Percentiles rank a stretch among this genome's conserved stretches.
These are phyloP conservation scores for Gnomoniopsis smithogilvyi DNA, from an alignment of 2,329 filamentous ascomycete genomes.

Conservation along the genomic window DNA sequence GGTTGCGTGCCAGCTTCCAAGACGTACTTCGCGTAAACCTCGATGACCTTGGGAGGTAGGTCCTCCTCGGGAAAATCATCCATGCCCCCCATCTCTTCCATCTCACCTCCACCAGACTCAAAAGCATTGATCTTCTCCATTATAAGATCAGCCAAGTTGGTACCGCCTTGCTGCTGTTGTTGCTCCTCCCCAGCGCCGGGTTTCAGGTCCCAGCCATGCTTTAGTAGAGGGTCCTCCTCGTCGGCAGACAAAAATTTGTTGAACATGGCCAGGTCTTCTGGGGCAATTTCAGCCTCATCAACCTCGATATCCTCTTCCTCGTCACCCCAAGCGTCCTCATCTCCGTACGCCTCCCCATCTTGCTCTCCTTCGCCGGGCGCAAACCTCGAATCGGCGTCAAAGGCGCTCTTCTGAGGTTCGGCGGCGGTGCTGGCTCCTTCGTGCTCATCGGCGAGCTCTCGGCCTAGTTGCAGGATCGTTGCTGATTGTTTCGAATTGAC, in stretches of 20 bases:
- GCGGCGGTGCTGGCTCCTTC: conserved; percentile 41
- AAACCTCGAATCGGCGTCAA: conserved; percentile 77
- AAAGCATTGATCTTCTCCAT: conserved; percentile 90
- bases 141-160: conserved; percentile 90
- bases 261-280: conserved; percentile 84
- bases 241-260: conserved; percentile 78
- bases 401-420: conserved; percentile 56
- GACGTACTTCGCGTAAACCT: conserved; percentile 83
- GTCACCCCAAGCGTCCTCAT: conserved; percentile 71
- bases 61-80: conserved; percentile 72
- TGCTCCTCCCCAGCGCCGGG: conserved; percentile 39
- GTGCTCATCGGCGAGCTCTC: conserved; percentile 84
- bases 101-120: conserved; percentile 59
- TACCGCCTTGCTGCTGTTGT: conserved; percentile 40
- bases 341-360: conserved; percentile 46
- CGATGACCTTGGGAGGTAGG: conserved; percentile 87
- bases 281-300: conserved; percentile 73
- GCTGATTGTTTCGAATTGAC: conserved; percentile 85
- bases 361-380: conserved; percentile 47
- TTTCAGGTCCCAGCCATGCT: conserved; percentile 54
- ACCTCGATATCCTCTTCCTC: conserved; percentile 67
- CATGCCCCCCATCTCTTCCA: conserved; percentile 50
- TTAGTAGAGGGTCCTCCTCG: conserved; percentile 69
- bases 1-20: not conserved
- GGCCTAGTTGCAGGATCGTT: conserved; percentile 85